Percentiles rank a stretch among this genome's conserved stretches.
Evolutionary conservation across 805 yeast genomes (phyloP).

Genomic region (Yarrowia sp.): DNA sequence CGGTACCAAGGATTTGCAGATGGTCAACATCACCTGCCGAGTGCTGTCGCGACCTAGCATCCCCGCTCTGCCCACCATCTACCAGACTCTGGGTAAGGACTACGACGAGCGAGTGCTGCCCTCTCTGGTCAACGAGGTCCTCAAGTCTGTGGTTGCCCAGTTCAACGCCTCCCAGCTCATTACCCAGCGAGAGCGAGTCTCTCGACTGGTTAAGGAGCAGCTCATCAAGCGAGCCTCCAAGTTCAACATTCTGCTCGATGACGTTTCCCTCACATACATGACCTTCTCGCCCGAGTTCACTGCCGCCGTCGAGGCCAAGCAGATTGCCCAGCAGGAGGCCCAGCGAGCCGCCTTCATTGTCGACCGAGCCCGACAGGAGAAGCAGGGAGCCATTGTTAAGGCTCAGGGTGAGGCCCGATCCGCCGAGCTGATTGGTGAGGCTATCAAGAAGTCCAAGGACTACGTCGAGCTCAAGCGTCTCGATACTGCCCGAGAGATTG

Average conservation of each 20-base stretch:
- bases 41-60: slow-evolving; percentile 88
- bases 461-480: slow-evolving; percentile 95
- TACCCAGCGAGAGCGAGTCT: slow-evolving; percentile 97
- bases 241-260: slow-evolving; percentile 85
- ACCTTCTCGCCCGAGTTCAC: slow-evolving; percentile 98
- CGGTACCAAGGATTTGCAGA: slow-evolving; percentile 96
- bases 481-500: slow-evolving; percentile 96
- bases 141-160: slow-evolving; percentile 96
- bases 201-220: slow-evolving; percentile 85
- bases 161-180: slow-evolving; percentile 97
- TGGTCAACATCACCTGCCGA: slow-evolving; percentile 99
- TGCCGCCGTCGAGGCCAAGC: slow-evolving; percentile 96
- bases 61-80: slow-evolving; percentile 72
- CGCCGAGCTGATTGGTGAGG: slow-evolving; percentile 98
- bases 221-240: slow-evolving; percentile 85
- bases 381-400: slow-evolving; percentile 92
- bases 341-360: slow-evolving; percentile 97
- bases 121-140: slow-evolving; percentile 93
- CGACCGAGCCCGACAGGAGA: slow-evolving; percentile 95
- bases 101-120: slow-evolving; percentile 97
- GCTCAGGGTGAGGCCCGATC: slow-evolving; percentile 99
- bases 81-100: slow-evolving; percentile 88
- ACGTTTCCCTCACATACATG: slow-evolving; percentile 95
- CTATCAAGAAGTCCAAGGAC: slow-evolving; percentile 92
- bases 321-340: slow-evolving; percentile 99